Evolutionary conservation across 2,329 filamentous ascomycete genomes (phyloP).

Genomic region (Exophiala mesophila): DNA sequence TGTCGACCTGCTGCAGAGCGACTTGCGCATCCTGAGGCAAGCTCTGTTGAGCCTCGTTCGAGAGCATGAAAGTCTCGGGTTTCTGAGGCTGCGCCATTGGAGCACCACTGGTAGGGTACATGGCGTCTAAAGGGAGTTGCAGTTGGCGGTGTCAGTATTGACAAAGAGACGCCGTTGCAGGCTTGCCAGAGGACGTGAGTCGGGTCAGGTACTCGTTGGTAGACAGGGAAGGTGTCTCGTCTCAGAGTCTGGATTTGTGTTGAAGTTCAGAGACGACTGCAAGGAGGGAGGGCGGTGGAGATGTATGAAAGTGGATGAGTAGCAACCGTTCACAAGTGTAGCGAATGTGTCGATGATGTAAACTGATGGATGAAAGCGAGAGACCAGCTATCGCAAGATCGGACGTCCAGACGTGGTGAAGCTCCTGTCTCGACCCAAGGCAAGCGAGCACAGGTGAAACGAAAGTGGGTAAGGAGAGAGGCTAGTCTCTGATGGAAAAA

Average conservation of each 20-base stretch:
- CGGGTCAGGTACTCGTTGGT: conserved; percentile 7
- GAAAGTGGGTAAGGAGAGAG: conserved; percentile 28
- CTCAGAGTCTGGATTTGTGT: conserved; percentile 10
- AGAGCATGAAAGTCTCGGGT: conserved; percentile 98
- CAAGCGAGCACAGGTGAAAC: conserved; percentile 27
- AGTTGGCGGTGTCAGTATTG: too few relatives aligned
- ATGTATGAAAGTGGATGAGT: conserved; percentile 3
- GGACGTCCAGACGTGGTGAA: conserved; percentile 27
- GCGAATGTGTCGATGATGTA: conserved; percentile 25
- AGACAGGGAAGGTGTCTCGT: background rate
- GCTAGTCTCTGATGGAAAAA: conserved; percentile 24
- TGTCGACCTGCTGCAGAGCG: conserved; percentile 96
- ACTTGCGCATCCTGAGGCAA: conserved; percentile 95
- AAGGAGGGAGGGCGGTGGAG: conserved; percentile 5
- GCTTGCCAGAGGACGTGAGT: conserved; percentile 14
- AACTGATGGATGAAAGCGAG: conserved; percentile 22
- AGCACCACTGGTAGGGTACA: conserved; percentile 75
- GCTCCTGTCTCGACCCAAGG: conserved; percentile 24
- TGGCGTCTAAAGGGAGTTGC: too few relatives aligned
- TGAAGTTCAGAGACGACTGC: conserved; percentile 1
- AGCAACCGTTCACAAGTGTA: conserved; percentile 15
- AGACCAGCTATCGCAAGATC: conserved; percentile 23
- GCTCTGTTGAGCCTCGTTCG: conserved; percentile 92
- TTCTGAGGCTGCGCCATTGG: conserved; percentile 90
- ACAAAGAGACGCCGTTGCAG: conserved; percentile 16